Conservation (phyloP, 2,329 filamentous ascomycete genomes). For the Raffaelea ambrosiae region DNA sequence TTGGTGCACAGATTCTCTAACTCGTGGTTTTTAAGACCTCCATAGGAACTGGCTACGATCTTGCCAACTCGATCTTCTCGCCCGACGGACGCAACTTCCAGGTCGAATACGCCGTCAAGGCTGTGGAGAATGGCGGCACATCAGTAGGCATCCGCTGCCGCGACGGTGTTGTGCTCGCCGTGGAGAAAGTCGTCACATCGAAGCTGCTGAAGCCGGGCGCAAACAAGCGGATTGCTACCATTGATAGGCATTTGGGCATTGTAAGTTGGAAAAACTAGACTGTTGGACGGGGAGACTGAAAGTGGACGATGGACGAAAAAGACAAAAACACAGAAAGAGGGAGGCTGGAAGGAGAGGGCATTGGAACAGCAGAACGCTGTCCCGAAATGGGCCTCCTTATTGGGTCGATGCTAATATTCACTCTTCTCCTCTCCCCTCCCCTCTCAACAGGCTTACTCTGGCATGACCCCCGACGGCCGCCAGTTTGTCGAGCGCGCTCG, state of each 20-base stretch:
- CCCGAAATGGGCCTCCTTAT: too few relatives aligned
- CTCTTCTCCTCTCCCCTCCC: background rate
- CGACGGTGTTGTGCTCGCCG: constrained; percentile 89
- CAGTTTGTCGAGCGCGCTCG: constrained; percentile 92
- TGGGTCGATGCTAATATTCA: background rate
- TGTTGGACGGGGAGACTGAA: too few relatives aligned
- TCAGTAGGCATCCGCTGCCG: constrained; percentile 95
- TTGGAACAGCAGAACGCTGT: background rate
- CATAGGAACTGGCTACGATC: constrained; percentile 99
- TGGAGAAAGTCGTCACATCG: constrained; percentile 93
- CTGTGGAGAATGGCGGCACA: constrained; percentile 95
- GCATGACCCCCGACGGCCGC: constrained; percentile 87
- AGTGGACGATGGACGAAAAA: too few relatives aligned
- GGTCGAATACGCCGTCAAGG: constrained; percentile 97
- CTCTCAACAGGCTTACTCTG: constrained; percentile 70
- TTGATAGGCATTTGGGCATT: constrained; percentile 88
- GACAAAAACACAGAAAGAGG: background rate
- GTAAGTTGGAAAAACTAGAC: constrained; percentile 62
- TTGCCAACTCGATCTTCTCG: constrained; percentile 99
- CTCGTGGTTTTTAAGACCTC: constrained; percentile 54
- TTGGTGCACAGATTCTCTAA: background rate
- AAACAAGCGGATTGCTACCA: constrained; percentile 93
- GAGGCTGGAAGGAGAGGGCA: background rate
- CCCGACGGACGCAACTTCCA: constrained; percentile 99
- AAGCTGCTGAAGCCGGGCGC: constrained; percentile 91